Base-by-base conservation (phyloP, 78 protist genomes). In the Emiliania huxleyi region DNA sequence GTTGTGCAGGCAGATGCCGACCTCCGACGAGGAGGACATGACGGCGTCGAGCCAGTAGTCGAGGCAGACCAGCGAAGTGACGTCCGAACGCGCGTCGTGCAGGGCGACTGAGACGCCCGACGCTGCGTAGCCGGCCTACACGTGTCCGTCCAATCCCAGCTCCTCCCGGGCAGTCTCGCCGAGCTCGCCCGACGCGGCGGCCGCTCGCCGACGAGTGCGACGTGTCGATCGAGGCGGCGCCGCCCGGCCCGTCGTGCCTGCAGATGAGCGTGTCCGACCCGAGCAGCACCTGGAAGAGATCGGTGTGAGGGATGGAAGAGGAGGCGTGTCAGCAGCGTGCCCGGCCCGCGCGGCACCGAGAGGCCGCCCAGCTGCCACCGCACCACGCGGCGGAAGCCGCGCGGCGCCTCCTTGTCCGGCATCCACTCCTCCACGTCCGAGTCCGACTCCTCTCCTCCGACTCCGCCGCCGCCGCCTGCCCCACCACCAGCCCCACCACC, bases 1-100 rank as follows among this genome's bases (percentile, higher is more conserved):
- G 18, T 12, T 69, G 75, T 69, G 75, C 33, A 69, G 75, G 75
- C 75, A 69, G 75, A 69, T 12, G 37, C 33, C 75, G 75, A 26
- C 33, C 75, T 69, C 38, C 33, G 18, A 26, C 38, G 75, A 4
- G 75, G 18, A 26, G 38, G 37, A 26, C 75, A 69, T 69, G 37
- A 69, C 75, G 75, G 18, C 33, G 75, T 69, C 75, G 75, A 69
- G 75, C 75, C 75, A 69, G 75, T 69, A 69, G 75, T 69, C 75
- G 75, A 69, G 75, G 75, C 75, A 69, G 37, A 69, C 75, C 38
- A 69, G 18, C 75, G 75, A 69, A 4, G 75, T 69, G 38, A 26
- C 75, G n/a, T 12, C 75, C 11, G 75, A 69, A 15, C 33, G 18
- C 12, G 75, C 2, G 75, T 69, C 75, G 75, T 69, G 75, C 37